These are phyloP conservation scores for Chaetomium sp. DNA, from an alignment of 2,329 filamentous ascomycete genomes.

Conservation along the genomic window DNA sequence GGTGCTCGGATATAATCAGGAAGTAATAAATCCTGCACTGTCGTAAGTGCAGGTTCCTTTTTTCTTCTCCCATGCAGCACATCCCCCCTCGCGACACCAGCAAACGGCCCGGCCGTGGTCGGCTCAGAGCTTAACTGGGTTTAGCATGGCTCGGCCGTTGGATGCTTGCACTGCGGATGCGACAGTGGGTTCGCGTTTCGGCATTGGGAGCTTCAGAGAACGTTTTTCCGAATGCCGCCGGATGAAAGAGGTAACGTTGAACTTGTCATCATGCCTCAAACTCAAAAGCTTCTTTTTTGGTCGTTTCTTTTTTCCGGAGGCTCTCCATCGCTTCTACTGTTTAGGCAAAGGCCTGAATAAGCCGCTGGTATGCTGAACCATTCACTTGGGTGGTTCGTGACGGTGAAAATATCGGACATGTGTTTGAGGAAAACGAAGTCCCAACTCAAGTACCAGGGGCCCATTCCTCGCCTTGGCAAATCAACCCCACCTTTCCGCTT, in stretches of 20 bases:
- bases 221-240: neutral
- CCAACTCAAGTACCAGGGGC: too few species aligned
- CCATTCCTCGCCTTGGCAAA: neutral
- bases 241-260: neutral
- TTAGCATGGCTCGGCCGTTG: constrained; percentile 3
- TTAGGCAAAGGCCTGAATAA: too few species aligned
- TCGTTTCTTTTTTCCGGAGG: too few species aligned
- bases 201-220: neutral
- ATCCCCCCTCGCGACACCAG: too few species aligned
- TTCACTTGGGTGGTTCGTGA: too few species aligned
- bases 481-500: neutral
- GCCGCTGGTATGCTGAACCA: too few species aligned
- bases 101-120: neutral
- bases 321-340: too few species aligned
- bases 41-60: neutral
- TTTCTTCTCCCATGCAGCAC: too few species aligned
- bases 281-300: too few species aligned
- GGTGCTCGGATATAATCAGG: constrained; percentile 15
- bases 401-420: too few species aligned
- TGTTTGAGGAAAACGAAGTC: too few species aligned
- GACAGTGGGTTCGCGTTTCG: neutral
- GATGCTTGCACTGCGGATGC: neutral
- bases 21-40: neutral
- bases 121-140: constrained; percentile 1
- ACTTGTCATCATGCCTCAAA: too few species aligned